These are phyloP conservation scores for Termitomyces sp. DNA, from an alignment of 768 basidiomycete genomes.

Conservation along the genomic window DNA sequence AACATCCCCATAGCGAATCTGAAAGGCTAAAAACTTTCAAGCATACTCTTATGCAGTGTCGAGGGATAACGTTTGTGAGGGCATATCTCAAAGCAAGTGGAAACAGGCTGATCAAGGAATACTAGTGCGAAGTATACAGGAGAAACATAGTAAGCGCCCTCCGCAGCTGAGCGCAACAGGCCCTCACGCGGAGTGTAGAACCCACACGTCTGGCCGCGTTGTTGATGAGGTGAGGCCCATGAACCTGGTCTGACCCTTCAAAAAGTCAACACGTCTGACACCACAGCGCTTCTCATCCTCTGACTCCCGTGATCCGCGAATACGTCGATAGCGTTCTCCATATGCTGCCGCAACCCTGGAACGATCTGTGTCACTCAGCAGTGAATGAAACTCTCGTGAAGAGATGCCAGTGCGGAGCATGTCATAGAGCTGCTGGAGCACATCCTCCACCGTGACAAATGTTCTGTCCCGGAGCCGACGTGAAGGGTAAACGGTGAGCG, in stretches of 20 bases:
- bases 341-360: conserved; percentile 43
- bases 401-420: conserved; percentile 39
- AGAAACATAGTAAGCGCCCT: background rate
- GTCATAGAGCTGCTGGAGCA: conserved; percentile 25
- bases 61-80: background rate
- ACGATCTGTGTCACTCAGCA: conserved; percentile 29
- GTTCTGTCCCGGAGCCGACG: conserved; percentile 8
- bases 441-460: conserved; percentile 33
- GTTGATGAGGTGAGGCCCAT: conserved; percentile 31
- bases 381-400: conserved; percentile 34
- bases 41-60: too few relatives aligned
- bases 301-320: conserved; percentile 25
- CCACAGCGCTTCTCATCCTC: conserved; percentile 45
- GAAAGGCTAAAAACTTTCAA: too few relatives aligned
- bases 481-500: conserved; percentile 24
- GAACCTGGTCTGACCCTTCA: conserved; percentile 40
- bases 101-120: background rate
- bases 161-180: background rate
- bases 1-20: too few relatives aligned
- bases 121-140: background rate
- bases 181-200: conserved; percentile 9
- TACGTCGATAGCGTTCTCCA: conserved; percentile 36
- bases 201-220: conserved; percentile 29
- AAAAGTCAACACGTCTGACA: conserved; percentile 56
- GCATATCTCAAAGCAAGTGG: background rate